Conservation (phyloP, 163 green algal species). For the Volvox carteri region DNA sequence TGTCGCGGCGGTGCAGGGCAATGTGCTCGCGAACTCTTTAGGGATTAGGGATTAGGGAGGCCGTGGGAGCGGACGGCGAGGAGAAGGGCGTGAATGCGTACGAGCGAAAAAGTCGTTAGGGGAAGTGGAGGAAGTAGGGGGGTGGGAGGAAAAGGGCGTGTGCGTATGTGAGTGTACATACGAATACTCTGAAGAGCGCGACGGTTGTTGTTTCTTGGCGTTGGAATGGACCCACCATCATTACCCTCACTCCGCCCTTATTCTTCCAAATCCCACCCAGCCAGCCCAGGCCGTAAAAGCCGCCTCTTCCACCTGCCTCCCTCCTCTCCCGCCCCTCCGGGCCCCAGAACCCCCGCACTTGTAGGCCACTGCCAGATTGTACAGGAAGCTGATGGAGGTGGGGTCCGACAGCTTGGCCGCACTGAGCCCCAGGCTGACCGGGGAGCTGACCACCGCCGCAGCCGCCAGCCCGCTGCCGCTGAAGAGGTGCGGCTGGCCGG, state of each 20-base stretch:
- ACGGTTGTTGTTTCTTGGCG: too few species aligned
- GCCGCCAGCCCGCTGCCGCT: conserved; percentile 68
- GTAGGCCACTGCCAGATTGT: conserved; percentile 80
- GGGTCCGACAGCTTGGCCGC: conserved; percentile 61
- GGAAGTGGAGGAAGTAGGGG: neutral
- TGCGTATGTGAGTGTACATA: neutral
- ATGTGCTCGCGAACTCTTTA: conserved; percentile 53
- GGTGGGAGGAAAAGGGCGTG: neutral
- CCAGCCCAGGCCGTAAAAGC: too few species aligned
- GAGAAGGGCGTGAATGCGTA: neutral
- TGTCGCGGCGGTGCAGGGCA: conserved; percentile 45
- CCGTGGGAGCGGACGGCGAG: neutral
- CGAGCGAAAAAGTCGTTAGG: neutral
- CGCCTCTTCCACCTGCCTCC: neutral
- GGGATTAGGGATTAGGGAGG: neutral
- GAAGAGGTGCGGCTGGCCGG: neutral
- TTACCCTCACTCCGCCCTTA: too few species aligned
- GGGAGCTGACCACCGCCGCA: conserved; percentile 74
- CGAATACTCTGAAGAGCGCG: too few species aligned
- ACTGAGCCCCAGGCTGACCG: conserved; percentile 73
- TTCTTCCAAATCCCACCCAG: too few species aligned
- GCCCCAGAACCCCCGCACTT: conserved; percentile 44
- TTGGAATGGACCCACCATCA: too few species aligned
- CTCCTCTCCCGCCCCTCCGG: neutral
- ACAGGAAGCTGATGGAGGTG: conserved; percentile 75